phyloP scores from a whole-genome alignment of 805 yeast genomes.

The Lachancea meyersii region DNA sequence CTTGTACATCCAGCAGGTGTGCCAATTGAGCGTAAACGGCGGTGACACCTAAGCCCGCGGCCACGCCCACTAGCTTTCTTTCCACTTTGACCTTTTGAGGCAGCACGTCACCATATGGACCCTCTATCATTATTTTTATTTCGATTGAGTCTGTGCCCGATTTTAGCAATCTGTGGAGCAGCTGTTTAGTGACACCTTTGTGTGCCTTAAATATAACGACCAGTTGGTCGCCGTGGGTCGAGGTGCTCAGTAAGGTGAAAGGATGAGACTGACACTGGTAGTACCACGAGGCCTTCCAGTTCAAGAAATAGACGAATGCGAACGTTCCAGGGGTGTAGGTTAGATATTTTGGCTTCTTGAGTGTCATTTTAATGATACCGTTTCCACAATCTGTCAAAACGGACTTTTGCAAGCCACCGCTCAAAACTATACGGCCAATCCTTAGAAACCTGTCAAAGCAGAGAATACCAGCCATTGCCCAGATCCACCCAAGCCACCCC shows the following conservation, averaged over 20 bases:
- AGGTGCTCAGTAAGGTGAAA: slow-evolving; percentile 48
- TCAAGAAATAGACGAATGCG: slow-evolving; percentile 52
- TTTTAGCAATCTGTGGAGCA: slow-evolving; percentile 31
- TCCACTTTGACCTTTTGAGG: slow-evolving; percentile 35
- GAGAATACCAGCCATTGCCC: slow-evolving; percentile 42
- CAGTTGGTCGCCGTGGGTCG: slow-evolving; percentile 26
- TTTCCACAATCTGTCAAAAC: slow-evolving; percentile 24
- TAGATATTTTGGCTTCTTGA: slow-evolving; percentile 42
- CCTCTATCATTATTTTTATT: slow-evolving; percentile 46
- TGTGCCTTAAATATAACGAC: slow-evolving; percentile 45
- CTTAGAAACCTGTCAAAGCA: slow-evolving; percentile 45
- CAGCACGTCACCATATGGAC: slow-evolving; percentile 50
- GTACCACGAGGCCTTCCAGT: slow-evolving; percentile 46
- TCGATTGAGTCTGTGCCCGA: slow-evolving; percentile 28
- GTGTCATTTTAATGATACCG: slow-evolving; percentile 37
- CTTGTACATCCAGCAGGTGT: slow-evolving; percentile 20
- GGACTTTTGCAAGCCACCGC: slow-evolving; percentile 26
- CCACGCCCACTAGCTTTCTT: slow-evolving; percentile 37
- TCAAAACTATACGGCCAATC: slow-evolving; percentile 34
- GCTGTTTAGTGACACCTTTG: slow-evolving; percentile 49
- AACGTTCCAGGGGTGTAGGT: slow-evolving; percentile 49
- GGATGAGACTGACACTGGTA: slow-evolving; percentile 57
- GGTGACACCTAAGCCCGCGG: slow-evolving; percentile 51
- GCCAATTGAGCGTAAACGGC: slow-evolving; percentile 43
- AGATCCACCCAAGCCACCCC: slow-evolving; percentile 50